Base-by-base conservation (phyloP, 352 stramenopile genomes). In the Globisporangium carolinianum region DNA sequence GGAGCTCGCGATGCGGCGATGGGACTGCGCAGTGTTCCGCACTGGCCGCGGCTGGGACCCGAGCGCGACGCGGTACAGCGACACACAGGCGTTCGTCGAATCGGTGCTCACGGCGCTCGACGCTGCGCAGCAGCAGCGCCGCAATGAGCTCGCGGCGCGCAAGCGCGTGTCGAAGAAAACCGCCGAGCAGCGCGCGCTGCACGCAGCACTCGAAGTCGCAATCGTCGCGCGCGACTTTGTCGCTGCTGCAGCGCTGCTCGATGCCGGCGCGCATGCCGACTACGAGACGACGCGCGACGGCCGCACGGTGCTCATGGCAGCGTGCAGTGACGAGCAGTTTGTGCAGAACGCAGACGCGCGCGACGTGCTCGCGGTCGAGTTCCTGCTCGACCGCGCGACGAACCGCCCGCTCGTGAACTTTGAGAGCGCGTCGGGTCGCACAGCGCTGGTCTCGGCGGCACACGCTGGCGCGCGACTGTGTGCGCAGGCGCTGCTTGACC, bases 321-420 rank as follows among this genome's bases (percentile, higher is more conserved):
- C 79, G 17, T 89, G 78, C 42, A 59, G 78, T 2, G 67, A 89
- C 12, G 83, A 93, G 47, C 9, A 65, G 6, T 88, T 86, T 41
- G 62, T 90, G 5, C 45, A 62, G 18, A 90, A 93, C 32, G 47
- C 24, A 5, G 83, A 93, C 36, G 62, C 63, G 17, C 56, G 70
- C 17, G 61, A 74, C 46, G 79, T 93, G 18, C 53, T 89, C 1
- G 75, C 68, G 0, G 72, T 84, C 18, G 75, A 80, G 58, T 87
- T 78, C 49, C 63, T 93, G 10, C 51, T 93, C 32, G 68, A 86
- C 45, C 73, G 80, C 7, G 37, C 41, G 6, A 64, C 48, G 4
- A 89, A 87, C 53, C 74, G 58, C 4, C 79, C 83, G 43, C 69
- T 72, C 14, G 79, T 86, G 4, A 79, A 89, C 35, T 87, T 77